These are phyloP conservation scores for Fraxinus americana DNA, from an alignment of 257 asterid species.

Conservation along the genomic window DNA sequence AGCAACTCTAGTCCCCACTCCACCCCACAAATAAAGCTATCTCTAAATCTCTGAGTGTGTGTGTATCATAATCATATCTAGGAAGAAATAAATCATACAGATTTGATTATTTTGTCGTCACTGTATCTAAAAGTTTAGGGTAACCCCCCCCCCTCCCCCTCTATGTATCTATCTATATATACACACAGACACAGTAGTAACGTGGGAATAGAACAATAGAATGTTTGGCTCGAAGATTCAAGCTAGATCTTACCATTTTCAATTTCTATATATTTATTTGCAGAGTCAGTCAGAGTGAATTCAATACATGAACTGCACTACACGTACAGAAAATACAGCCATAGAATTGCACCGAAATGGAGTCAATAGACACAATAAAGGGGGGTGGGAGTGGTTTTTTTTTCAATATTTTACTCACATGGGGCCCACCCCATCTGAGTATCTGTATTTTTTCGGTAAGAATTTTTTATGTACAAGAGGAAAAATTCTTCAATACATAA, in stretches of 20 bases:
- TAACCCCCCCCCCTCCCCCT: too few relatives aligned
- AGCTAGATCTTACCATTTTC: neutral
- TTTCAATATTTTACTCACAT: too few relatives aligned
- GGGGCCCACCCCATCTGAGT: too few relatives aligned
- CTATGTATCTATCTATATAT: neutral
- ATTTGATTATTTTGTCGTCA: constrained; percentile 37
- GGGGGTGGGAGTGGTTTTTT: too few relatives aligned
- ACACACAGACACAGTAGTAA: neutral
- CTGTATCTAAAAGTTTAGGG: constrained; percentile 8
- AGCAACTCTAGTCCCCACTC: constrained; percentile 27
- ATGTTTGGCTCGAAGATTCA: neutral
- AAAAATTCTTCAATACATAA: too few relatives aligned
- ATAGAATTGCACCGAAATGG: too few relatives aligned
- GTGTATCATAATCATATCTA: neutral
- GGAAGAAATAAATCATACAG: constrained; percentile 28
- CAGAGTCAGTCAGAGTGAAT: neutral
- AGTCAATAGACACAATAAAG: too few relatives aligned
- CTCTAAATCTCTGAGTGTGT: neutral
- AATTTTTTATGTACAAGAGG: too few relatives aligned
- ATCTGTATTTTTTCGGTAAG: too few relatives aligned
- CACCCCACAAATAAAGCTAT: neutral
- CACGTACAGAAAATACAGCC: too few relatives aligned
- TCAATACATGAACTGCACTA: neutral
- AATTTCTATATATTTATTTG: neutral
- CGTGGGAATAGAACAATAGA: neutral